A percentile compares a stretch with the other conserved stretches of the same genome.
phyloP scores from a whole-genome alignment of 371 early-diverging fungal genomes.

The Zychaea mexicana region DNA sequence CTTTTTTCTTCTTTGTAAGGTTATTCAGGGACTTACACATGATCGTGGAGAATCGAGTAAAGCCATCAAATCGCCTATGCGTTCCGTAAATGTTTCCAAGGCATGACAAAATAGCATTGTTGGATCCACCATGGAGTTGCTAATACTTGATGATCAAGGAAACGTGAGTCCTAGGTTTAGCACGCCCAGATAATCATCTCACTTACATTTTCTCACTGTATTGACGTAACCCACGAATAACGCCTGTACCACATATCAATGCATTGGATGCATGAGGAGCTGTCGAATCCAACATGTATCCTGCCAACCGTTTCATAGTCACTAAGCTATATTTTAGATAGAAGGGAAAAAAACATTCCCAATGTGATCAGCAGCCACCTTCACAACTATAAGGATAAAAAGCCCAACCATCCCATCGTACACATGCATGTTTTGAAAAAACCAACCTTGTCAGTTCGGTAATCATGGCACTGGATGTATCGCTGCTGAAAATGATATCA shows the following conservation, averaged over 20 bases:
- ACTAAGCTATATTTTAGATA: slow-evolving; percentile 8
- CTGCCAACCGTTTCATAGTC: slow-evolving; percentile 13
- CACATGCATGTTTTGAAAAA: no score
- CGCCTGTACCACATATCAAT: slow-evolving; percentile 6
- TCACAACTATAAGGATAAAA: no score
- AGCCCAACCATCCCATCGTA: no score
- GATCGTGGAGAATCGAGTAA: background rate
- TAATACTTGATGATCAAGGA: background rate
- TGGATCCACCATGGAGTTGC: background rate
- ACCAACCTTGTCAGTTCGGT: slow-evolving; percentile 12
- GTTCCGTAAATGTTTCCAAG: background rate
- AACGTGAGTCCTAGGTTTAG: background rate
- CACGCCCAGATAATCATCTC: background rate
- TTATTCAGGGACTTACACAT: background rate
- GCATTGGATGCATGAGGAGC: slow-evolving; percentile 14
- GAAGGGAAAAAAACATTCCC: no score
- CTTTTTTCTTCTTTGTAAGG: background rate
- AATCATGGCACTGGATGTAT: slow-evolving; percentile 9
- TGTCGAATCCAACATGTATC: slow-evolving; percentile 16
- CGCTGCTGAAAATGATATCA: slow-evolving; percentile 12
- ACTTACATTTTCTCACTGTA: slow-evolving; percentile 7
- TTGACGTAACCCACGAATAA: slow-evolving; percentile 7
- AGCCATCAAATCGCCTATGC: background rate
- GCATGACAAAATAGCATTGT: background rate
- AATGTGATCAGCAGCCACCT: no score